phyloP scores from a whole-genome alignment of 805 yeast genomes.

The Millerozyma acaciae region DNA sequence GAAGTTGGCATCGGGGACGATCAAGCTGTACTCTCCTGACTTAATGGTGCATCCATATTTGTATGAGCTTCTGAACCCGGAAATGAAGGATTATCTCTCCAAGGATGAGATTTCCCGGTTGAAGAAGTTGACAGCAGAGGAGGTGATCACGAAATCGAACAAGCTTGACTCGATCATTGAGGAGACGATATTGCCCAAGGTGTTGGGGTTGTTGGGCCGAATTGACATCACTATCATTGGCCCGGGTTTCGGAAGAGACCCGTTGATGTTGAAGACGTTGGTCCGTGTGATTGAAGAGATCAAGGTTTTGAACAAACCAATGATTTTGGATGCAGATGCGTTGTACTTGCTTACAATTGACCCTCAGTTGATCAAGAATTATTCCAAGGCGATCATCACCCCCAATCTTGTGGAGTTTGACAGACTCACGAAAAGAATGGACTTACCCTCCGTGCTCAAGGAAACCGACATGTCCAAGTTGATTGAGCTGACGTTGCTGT shows the following conservation, averaged over 20 bases:
- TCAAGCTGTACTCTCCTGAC: conserved; percentile 87
- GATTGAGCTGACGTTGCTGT: conserved; percentile 28
- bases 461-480: conserved; percentile 15
- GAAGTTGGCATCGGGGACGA: conserved; percentile 67
- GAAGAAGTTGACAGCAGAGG: conserved; percentile 13
- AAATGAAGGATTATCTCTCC: conserved; percentile 15
- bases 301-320: conserved; percentile 55
- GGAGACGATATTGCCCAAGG: conserved; percentile 50
- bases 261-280: conserved; percentile 57
- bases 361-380: conserved; percentile 53
- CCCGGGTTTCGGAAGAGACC: conserved; percentile 91
- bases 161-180: conserved; percentile 31
- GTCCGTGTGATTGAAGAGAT: conserved; percentile 56
- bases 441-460: conserved; percentile 24
- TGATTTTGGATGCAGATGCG: conserved; percentile 90
- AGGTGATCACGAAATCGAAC: conserved; percentile 18
- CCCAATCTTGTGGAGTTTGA: conserved; percentile 87
- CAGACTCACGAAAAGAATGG: conserved; percentile 55
- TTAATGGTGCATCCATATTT: conserved; percentile 95
- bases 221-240: conserved; percentile 85
- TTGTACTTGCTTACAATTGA: conserved; percentile 59
- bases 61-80: conserved; percentile 42
- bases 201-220: conserved; percentile 52
- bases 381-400: conserved; percentile 65
- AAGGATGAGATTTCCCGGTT: conserved; percentile 17